Evolutionary conservation across 331 rosid genomes (phyloP).

Genomic region (Quercus phellos): DNA sequence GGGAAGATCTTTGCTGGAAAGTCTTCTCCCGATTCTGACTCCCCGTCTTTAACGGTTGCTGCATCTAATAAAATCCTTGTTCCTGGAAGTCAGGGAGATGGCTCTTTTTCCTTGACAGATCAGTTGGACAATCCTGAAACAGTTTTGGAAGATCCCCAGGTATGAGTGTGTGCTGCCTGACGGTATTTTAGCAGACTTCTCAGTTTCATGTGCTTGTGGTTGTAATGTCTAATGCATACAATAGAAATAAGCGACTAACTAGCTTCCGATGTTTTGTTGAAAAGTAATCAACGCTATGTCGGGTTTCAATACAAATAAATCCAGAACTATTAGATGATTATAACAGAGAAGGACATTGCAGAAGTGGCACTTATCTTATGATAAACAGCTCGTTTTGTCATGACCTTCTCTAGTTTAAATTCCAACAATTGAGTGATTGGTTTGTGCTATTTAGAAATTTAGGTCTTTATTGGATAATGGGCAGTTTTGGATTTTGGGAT

Average conservation of each 20-base stretch:
- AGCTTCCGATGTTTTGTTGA: neutral
- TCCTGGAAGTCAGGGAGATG: constrained; percentile 53
- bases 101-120: constrained; percentile 45
- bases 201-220: neutral
- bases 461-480: too few relatives aligned
- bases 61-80: constrained; percentile 63
- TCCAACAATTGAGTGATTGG: too few relatives aligned
- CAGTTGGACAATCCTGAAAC: constrained; percentile 42
- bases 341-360: neutral
- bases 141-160: constrained; percentile 57
- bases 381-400: too few relatives aligned
- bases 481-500: too few relatives aligned
- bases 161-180: constrained; percentile 4
- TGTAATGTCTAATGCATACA: neutral
- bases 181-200: neutral
- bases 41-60: constrained; percentile 46
- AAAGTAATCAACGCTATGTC: neutral
- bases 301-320: neutral
- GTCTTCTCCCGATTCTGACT: constrained; percentile 54
- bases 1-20: constrained; percentile 56
- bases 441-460: too few relatives aligned
- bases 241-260: neutral
- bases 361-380: neutral
- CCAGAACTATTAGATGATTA: neutral
- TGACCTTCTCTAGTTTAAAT: too few relatives aligned